phyloP scores from a whole-genome alignment of 441 rosid genomes.

The Erysimum pusillum region DNA sequence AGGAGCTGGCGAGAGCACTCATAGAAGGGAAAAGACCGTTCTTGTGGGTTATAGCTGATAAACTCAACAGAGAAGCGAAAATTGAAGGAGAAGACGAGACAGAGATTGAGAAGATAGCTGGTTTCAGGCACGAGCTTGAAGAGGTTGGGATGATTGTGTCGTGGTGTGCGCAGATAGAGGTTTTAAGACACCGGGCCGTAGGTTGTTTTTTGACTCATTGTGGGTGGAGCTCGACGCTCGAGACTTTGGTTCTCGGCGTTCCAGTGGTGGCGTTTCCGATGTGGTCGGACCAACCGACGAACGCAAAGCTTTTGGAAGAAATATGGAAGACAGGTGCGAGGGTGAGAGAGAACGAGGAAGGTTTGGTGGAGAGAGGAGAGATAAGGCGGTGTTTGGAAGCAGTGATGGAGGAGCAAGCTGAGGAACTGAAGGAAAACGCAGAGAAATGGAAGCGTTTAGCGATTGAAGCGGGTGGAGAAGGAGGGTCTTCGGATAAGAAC shows the following conservation, averaged over 20 bases:
- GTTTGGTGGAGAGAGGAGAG: slow-evolving; percentile 58
- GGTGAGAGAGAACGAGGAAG: slow-evolving; percentile 48
- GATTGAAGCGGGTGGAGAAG: slow-evolving; percentile 56
- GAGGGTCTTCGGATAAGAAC: slow-evolving; percentile 62
- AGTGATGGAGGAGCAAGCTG: slow-evolving; percentile 57
- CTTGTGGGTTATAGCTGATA: slow-evolving; percentile 63
- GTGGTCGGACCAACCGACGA: slow-evolving; percentile 70
- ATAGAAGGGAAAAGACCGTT: slow-evolving; percentile 50
- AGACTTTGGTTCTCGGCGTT: slow-evolving; percentile 59
- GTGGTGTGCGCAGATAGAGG: slow-evolving; percentile 74
- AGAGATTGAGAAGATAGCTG: slow-evolving; percentile 40
- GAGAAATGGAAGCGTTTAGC: slow-evolving; percentile 63
- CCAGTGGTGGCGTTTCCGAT: slow-evolving; percentile 73
- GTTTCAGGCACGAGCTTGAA: slow-evolving; percentile 50
- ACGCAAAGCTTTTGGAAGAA: slow-evolving; percentile 61
- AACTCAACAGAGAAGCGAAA: slow-evolving; percentile 33
- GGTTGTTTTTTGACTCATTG: slow-evolving; percentile 74
- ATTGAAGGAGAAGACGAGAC: slow-evolving; percentile 37
- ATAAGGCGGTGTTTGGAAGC: slow-evolving; percentile 59
- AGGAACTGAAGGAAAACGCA: slow-evolving; percentile 51
- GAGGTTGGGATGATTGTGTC: slow-evolving; percentile 62
- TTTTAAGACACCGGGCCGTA: slow-evolving; percentile 53
- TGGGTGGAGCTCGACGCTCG: slow-evolving; percentile 71
- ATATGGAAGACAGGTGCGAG: slow-evolving; percentile 66
- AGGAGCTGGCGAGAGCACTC: slow-evolving; percentile 55